Percentiles rank a stretch among this genome's conserved stretches.
Conservation (phyloP, 2,329 filamentous ascomycete species). For the Phaeophleospora eucalypticola region DNA sequence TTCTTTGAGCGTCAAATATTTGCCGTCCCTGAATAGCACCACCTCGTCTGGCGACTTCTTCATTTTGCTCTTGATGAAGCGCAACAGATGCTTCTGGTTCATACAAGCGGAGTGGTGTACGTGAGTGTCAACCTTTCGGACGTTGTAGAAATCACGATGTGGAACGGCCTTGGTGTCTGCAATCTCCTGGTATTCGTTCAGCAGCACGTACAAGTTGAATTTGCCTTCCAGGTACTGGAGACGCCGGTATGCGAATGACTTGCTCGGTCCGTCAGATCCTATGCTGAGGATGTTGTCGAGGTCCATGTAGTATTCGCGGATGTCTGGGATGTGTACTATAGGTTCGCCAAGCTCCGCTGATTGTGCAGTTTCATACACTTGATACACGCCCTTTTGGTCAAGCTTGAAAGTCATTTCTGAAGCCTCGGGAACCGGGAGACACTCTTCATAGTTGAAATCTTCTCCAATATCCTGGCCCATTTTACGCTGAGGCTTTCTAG, state of each 20-base stretch:
- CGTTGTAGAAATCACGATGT: constrained; percentile 98
- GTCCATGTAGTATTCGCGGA: constrained; percentile 94
- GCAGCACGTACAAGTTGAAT: constrained; percentile 86
- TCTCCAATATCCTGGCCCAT: constrained; percentile 86
- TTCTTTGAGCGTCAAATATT: constrained; percentile 82
- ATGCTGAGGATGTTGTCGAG: constrained; percentile 79
- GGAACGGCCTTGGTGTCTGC: constrained; percentile 97
- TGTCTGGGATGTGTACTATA: constrained; percentile 78
- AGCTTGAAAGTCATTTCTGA: constrained; percentile 72
- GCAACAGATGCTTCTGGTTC: constrained; percentile 97
- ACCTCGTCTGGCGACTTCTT: constrained; percentile 95
- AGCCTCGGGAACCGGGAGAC: constrained; percentile 66
- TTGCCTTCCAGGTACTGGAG: constrained; percentile 95
- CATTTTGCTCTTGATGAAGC: constrained; percentile 99
- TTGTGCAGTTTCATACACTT: constrained; percentile 73
- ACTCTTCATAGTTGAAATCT: constrained; percentile 79
- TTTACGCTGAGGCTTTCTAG: constrained; percentile 60
- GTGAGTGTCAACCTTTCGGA: constrained; percentile 97
- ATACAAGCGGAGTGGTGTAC: constrained; percentile 99
- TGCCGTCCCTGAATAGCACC: constrained; percentile 87
- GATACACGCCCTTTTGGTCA: constrained; percentile 82
- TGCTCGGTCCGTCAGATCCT: constrained; percentile 93
- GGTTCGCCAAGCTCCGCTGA: constrained; percentile 62
- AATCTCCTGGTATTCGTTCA: constrained; percentile 97
- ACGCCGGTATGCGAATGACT: constrained; percentile 93